Conservation (phyloP, 192 early-diverging fungal genomes). For the Coemansia sp. region DNA sequence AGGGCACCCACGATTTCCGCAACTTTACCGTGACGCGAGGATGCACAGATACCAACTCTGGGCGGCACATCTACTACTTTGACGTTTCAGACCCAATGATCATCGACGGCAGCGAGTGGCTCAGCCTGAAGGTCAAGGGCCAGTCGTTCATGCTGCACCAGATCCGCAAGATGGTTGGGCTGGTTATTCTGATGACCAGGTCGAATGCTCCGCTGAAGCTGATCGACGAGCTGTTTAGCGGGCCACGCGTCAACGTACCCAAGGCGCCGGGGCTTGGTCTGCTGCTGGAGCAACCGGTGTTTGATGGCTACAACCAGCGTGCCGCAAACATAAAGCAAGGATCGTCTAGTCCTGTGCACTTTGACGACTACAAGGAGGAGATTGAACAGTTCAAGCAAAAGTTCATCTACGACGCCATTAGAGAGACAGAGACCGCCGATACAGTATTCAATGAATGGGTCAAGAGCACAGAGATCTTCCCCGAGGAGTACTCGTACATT, state of each 20-base stretch:
- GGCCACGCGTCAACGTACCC: conserved; percentile 86
- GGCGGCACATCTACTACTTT: conserved; percentile 84
- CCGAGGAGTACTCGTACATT: conserved; percentile 49
- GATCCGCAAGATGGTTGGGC: conserved; percentile 98
- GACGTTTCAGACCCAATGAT: conserved; percentile 70
- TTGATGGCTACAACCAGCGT: conserved; percentile 64
- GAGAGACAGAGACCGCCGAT: conserved; percentile 70
- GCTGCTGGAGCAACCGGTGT: conserved; percentile 79
- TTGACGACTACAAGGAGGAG: conserved; percentile 62
- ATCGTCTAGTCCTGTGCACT: conserved; percentile 51
- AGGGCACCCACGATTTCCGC: conserved; percentile 90
- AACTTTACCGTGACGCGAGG: conserved; percentile 88
- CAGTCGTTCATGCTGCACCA: conserved; percentile 99
- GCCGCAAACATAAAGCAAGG: conserved; percentile 20
- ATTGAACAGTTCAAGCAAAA: conserved; percentile 87
- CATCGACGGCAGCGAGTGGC: conserved; percentile 79
- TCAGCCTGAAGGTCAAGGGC: conserved; percentile 88
- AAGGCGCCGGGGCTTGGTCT: conserved; percentile 93
- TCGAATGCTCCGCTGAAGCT: conserved; percentile 67
- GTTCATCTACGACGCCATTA: conserved; percentile 82
- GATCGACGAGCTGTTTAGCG: conserved; percentile 65
- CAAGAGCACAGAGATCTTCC: conserved; percentile 44
- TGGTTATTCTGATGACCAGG: conserved; percentile 81
- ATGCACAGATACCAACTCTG: conserved; percentile 74
- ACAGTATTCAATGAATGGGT: conserved; percentile 58